Conservation (phyloP, 495 filamentous ascomycete genomes). For the Trichoderma erinaceum region DNA sequence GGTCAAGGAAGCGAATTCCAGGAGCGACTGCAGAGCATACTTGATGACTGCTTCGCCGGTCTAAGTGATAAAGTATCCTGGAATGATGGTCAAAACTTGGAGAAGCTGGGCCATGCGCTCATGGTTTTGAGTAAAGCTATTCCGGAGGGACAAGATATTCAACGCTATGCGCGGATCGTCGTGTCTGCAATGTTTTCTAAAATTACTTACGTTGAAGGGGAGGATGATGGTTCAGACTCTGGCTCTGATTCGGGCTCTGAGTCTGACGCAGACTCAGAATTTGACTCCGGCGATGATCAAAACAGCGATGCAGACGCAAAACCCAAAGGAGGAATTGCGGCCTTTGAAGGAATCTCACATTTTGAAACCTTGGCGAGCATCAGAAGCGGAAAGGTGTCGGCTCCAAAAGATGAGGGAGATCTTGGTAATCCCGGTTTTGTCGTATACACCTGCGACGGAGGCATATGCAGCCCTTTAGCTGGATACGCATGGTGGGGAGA, state of each 20-base stretch:
- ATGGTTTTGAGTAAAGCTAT: conserved; percentile 7
- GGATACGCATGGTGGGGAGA: conserved; percentile 12
- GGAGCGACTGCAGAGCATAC: conserved; percentile 18
- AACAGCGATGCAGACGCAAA: conserved; percentile 14
- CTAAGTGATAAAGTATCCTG: conserved; percentile 22
- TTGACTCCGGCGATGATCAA: conserved; percentile 5
- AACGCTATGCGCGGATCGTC: conserved; percentile 23
- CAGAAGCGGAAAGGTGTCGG: background rate
- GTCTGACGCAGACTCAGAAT: too few species aligned
- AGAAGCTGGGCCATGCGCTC: conserved; percentile 20
- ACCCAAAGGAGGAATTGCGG: background rate
- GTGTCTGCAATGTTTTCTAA: conserved; percentile 21
- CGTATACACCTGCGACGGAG: conserved; percentile 8
- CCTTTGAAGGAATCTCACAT: background rate
- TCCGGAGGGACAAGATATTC: conserved; percentile 16
- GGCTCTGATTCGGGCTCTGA: background rate
- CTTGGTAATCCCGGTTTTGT: background rate
- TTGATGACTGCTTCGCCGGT: conserved; percentile 20
- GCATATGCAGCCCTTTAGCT: conserved; percentile 2
- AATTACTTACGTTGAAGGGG: conserved; percentile 16
- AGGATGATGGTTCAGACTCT: conserved; percentile 2
- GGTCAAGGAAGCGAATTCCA: conserved; percentile 22
- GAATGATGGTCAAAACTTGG: conserved; percentile 21
- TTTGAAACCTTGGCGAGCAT: background rate
- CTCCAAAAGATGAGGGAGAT: conserved; percentile 17